These are phyloP conservation scores for Axilococcus clingmanii DNA, from an alignment of 139 green algal species.

Conservation along the genomic window DNA sequence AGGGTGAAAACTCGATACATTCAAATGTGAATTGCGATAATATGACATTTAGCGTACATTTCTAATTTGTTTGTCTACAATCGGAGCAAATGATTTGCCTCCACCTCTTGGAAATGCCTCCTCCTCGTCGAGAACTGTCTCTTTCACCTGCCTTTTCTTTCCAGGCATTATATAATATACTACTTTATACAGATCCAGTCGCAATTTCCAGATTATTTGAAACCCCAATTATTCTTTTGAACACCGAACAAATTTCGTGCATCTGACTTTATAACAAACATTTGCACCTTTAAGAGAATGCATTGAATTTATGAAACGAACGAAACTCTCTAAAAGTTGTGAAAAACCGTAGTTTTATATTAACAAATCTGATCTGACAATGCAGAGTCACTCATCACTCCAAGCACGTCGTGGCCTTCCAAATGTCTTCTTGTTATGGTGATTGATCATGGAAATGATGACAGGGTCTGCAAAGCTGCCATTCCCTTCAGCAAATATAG, in stretches of 20 bases:
- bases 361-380: no score
- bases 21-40: background rate
- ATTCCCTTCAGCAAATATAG: conserved; percentile 17
- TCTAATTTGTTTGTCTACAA: conserved; percentile 45
- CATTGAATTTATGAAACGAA: no score
- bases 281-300: no score
- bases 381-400: no score
- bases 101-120: conserved; percentile 62
- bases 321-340: no score
- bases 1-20: background rate
- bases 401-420: no score
- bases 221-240: no score
- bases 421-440: no score
- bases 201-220: no score
- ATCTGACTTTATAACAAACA: no score
- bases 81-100: conserved; percentile 36
- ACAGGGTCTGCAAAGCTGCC: conserved; percentile 13
- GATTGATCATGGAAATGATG: conserved; percentile 18
- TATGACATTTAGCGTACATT: conserved; percentile 8
- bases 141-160: background rate
- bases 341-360: no score
- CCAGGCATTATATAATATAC: background rate
- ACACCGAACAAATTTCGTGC: no score
- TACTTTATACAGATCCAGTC: background rate
- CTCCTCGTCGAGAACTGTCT: conserved; percentile 24